Percentiles rank a stretch among this genome's conserved stretches.
phyloP scores from a whole-genome alignment of 2,329 filamentous ascomycete genomes.

The Hortaea sp. region DNA sequence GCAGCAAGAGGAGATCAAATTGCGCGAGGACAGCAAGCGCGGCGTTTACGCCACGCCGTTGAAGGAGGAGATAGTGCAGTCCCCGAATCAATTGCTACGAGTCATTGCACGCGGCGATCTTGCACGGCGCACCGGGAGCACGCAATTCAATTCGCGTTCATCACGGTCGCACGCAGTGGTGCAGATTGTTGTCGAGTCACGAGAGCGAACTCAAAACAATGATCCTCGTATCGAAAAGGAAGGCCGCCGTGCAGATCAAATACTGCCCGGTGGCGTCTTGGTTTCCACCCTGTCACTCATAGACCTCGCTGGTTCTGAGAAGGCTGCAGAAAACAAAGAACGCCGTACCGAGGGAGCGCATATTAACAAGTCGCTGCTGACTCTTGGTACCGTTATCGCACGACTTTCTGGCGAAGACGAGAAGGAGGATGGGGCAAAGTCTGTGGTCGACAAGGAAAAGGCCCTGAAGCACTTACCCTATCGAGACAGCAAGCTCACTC shows the following conservation, averaged over 20 bases:
- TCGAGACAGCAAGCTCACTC: constrained; percentile 91
- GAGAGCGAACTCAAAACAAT: constrained; percentile 57
- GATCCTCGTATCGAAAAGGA: constrained; percentile 34
- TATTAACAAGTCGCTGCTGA: constrained; percentile 96
- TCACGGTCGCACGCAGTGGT: constrained; percentile 97
- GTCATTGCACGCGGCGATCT: constrained; percentile 93
- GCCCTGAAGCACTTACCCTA: constrained; percentile 79
- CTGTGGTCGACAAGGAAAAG: constrained; percentile 54
- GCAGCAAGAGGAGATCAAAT: constrained; percentile 85
- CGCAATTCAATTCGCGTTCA: constrained; percentile 92
- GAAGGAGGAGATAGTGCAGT: constrained; percentile 98
- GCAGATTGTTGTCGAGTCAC: constrained; percentile 94
- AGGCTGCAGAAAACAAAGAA: constrained; percentile 91
- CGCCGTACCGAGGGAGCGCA: constrained; percentile 88
- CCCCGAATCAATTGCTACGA: constrained; percentile 83
- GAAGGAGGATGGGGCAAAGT: constrained; percentile 48
- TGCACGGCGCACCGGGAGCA: constrained; percentile 80
- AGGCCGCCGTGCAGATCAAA: constrained; percentile 51
- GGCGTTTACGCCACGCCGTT: constrained; percentile 93
- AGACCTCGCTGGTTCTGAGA: constrained; percentile 90
- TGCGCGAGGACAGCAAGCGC: constrained; percentile 90
- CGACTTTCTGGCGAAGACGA: constrained; percentile 85
- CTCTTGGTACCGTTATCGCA: constrained; percentile 87
- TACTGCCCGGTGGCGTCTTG: constrained; percentile 78
- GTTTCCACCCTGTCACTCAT: constrained; percentile 94